Evolutionary conservation across 1,284 basidiomycete species (phyloP).

Genomic region (Ceratobasidium sp.): DNA sequence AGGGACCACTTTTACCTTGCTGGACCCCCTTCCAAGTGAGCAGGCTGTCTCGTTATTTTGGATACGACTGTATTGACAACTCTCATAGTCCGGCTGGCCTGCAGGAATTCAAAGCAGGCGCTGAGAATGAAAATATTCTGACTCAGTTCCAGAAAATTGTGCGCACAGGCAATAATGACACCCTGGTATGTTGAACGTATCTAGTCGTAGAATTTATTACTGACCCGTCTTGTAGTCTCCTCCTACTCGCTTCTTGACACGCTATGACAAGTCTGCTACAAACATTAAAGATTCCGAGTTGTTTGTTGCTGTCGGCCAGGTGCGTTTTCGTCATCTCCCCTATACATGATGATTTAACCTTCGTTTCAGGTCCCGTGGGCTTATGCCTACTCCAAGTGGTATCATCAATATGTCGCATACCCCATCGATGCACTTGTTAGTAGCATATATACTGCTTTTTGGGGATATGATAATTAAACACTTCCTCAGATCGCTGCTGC

Average conservation of each 20-base stretch:
- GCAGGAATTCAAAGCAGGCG: background rate
- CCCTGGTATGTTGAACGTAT: slow-evolving; percentile 46
- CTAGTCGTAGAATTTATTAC: slow-evolving; percentile 30
- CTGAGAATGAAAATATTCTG: slow-evolving; percentile 50
- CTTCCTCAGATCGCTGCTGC: slow-evolving; percentile 52
- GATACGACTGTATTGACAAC: too few species aligned
- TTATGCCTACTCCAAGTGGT: slow-evolving; percentile 58
- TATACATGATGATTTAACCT: background rate
- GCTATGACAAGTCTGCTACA: slow-evolving; percentile 62
- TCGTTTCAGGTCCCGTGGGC: slow-evolving; percentile 58
- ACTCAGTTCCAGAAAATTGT: slow-evolving; percentile 57
- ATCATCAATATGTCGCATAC: slow-evolving; percentile 60
- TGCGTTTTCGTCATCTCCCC: slow-evolving; percentile 44
- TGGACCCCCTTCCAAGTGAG: slow-evolving; percentile 47
- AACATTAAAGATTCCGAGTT: slow-evolving; percentile 61
- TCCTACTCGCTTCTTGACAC: slow-evolving; percentile 58
- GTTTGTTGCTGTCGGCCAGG: slow-evolving; percentile 59
- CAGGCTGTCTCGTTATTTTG: background rate
- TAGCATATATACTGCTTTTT: background rate
- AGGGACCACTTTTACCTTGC: slow-evolving; percentile 56
- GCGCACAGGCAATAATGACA: slow-evolving; percentile 51
- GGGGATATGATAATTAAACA: background rate
- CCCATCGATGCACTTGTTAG: slow-evolving; percentile 55
- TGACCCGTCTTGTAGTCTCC: slow-evolving; percentile 44
- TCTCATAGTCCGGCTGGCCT: slow-evolving; percentile 50